Evolutionary conservation across 2,329 filamentous ascomycete genomes (phyloP), one percentile per base, ranked within the genome.

Genomic region (Elsinoe necatrix): DNA sequence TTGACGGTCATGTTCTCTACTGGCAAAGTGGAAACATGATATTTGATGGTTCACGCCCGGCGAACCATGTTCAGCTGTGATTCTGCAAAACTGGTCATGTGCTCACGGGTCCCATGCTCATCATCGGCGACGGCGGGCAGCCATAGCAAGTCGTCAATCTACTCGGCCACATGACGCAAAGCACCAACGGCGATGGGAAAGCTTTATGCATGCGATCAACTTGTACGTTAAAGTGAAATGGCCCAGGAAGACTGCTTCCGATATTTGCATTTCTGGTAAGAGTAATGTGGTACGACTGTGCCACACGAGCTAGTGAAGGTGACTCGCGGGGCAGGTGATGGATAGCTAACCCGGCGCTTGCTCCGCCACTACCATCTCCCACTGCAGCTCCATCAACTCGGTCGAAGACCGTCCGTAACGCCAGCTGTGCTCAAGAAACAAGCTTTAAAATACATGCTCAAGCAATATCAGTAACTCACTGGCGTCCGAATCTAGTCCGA

Each of bases 401-500:
- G 31, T 27, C 18, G n/a, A 25, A 39, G 31, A 52, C 6, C 25
- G 18, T 52, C 34, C 31, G 11, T 21, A 29, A 52, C 31, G 25
- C 48, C 48, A 52, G 48, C 48, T 29, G 39, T 52, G 48, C 48
- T 34, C 16, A 25, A 35, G 31, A 52, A 37, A 52, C 31, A 52
- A 52, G 48, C 48, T 52, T 52, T 52, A 39, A 27, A 37, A 39
- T 52, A 52, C 48, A 52, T 52, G 34, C 48, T 35, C 29, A 52
- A 52, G 48, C 31, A 52, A 23, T 18, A 16, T 52, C 48, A 16
- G 31, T 52, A 29, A 27, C 18, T 52, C 31, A n/a, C 11, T 3
- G 25, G 31, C 20, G 14, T 39, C 48, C 25, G 31, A 23, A 21
- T 56, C 58, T 69, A 76, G 65, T 86, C 84, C 59, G 85, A 85